Conservation (phyloP, 169 alveolate species). For the Neospora caninum region DNA sequence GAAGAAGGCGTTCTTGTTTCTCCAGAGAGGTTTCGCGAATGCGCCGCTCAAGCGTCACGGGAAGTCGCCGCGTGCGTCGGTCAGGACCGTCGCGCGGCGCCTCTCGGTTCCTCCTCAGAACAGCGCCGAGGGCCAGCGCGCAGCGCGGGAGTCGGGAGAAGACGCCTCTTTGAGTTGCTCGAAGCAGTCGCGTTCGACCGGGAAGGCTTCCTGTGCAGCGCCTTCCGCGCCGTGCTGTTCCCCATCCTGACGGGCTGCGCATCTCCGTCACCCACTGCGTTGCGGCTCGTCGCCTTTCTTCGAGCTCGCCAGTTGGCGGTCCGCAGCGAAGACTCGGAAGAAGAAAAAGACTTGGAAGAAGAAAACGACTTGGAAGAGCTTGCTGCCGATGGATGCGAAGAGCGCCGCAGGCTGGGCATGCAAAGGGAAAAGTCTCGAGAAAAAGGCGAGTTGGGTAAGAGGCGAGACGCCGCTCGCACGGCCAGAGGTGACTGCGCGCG, state of each 20-base stretch:
- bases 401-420: not conserved
- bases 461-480: not conserved
- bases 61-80: too few species aligned
- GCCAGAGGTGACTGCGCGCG: not conserved
- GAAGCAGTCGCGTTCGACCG: not conserved
- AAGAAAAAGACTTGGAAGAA: not conserved
- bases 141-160: too few species aligned
- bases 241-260: conserved; percentile 20
- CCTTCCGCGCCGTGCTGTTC: conserved; percentile 34
- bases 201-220: conserved; percentile 21
- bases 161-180: not conserved
- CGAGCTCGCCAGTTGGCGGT: conserved; percentile 27
- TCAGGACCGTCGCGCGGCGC: too few species aligned
- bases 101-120: too few species aligned
- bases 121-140: too few species aligned
- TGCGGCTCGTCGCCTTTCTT: conserved; percentile 2
- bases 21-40: too few species aligned
- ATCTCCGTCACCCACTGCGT: not conserved
- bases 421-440: not conserved
- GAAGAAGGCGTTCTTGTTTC: too few species aligned
- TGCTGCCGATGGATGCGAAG: not conserved
- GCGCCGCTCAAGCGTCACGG: too few species aligned
- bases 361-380: not conserved
- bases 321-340: not conserved
- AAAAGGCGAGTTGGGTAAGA: not conserved